Evolutionary conservation across 2,329 filamentous ascomycete genomes (phyloP), one percentile per base, ranked within the genome.

Genomic region (Cryphonectria radicalis): DNA sequence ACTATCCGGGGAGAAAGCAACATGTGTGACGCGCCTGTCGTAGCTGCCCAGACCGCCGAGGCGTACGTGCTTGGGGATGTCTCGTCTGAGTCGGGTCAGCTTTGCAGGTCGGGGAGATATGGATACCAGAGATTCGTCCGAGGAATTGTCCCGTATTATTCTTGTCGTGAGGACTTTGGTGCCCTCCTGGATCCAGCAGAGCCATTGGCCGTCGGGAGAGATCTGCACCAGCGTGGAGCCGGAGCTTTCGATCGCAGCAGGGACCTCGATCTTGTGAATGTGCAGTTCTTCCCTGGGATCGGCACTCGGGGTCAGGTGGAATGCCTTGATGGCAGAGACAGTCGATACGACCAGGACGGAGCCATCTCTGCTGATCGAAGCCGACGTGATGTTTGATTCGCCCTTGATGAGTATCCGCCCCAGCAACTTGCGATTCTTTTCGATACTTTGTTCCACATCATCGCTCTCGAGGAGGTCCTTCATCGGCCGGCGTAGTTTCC

Each of bases 1-100:
- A 78, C 93, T 93, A 78, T 97, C 92, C 6, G 90, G 85, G 13
- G 94, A 95, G 80, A 98, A 98, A 2, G 91, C 86, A 37, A 91
- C 80, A 68, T 93, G 91, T 50, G 88, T 90, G 74, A 98, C 90
- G 62, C 87, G 91, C 78, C 92, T 88, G 74, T 94, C 89, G 81
- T 98, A 98, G 37, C 83, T 82, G n/a, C 91, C 92, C 68, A 93
- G 85, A 8, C 91, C 90, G 42, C 92, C 90, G 68, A 92, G 87
- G 22, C 85, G 85, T 70, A 83, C 81, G 76, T 87, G 84, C 79
- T 85, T 88, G 46, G 87, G 84, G 37, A 86, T 82, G 59, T 86
- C 82, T 46, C 89, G 86, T 69, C 84, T 79, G 68, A 91, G 80
- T 50, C 89, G 87, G 64, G 81, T 77, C 64, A 90, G 79, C 72